Conservation (phyloP, 306 rosid genomes). For the Cyclanthera cordifolia region DNA sequence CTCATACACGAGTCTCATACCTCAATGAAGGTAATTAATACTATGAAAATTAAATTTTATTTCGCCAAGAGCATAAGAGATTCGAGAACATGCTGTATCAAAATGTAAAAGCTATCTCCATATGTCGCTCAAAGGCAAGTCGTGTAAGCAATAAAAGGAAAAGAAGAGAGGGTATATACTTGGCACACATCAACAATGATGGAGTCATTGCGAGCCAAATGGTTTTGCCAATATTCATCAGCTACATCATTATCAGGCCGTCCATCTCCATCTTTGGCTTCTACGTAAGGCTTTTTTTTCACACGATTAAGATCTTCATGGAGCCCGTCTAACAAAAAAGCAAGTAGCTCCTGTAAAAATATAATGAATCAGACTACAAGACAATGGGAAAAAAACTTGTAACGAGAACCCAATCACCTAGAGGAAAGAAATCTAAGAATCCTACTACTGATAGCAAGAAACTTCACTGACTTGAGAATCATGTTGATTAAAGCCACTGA, state of each 20-base stretch:
- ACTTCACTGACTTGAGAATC: constrained; percentile 86
- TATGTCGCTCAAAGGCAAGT: background rate
- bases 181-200: constrained; percentile 97
- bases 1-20: background rate
- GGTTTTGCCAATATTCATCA: constrained; percentile 92
- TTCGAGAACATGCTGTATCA: background rate
- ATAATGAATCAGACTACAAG: constrained; percentile 17
- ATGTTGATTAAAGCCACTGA: constrained; percentile 97
- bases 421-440: constrained; percentile 21
- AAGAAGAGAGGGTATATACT: constrained; percentile 30
- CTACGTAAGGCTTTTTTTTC: constrained; percentile 83
- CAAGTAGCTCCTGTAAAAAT: constrained; percentile 70
- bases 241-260: constrained; percentile 75
- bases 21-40: background rate
- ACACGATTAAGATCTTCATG: constrained; percentile 99
- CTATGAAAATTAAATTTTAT: background rate
- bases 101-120: background rate
- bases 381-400: constrained; percentile 6
- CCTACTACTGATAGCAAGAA: constrained; percentile 14
- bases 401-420: constrained; percentile 16
- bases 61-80: background rate
- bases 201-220: constrained; percentile 92
- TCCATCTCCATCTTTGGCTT: constrained; percentile 83
- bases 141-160: background rate
- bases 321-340: constrained; percentile 94